A percentile compares a stretch with the other conserved stretches of the same genome.
phyloP scores from a whole-genome alignment of 352 stramenopile genomes.

The Peronospora belbahrii region DNA sequence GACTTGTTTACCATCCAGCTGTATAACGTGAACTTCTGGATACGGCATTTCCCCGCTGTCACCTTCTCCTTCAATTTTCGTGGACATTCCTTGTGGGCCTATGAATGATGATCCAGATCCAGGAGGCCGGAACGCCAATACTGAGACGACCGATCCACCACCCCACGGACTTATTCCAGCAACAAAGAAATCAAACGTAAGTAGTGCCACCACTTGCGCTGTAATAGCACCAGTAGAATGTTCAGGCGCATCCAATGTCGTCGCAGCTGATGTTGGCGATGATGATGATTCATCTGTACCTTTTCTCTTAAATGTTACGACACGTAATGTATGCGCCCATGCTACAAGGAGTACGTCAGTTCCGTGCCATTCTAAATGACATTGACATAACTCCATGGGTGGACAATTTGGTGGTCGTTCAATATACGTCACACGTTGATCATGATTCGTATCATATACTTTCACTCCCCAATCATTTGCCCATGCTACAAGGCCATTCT shows the following conservation, averaged over 20 bases:
- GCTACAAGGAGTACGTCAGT: constrained; percentile 54
- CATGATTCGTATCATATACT: constrained; percentile 68
- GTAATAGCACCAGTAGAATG: constrained; percentile 29
- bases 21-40: constrained; percentile 82
- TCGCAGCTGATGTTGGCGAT: constrained; percentile 31
- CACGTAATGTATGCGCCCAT: constrained; percentile 70
- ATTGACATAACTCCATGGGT: constrained; percentile 75
- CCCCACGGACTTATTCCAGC: constrained; percentile 66
- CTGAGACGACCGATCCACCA: constrained; percentile 40
- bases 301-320: constrained; percentile 61
- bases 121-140: constrained; percentile 66
- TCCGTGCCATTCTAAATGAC: constrained; percentile 71
- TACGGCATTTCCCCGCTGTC: constrained; percentile 67
- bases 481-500: constrained; percentile 69
- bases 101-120: constrained; percentile 27
- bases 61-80: constrained; percentile 61
- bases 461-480: constrained; percentile 85
- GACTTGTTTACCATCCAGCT: constrained; percentile 83
- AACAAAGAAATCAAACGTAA: constrained; percentile 83
- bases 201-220: constrained; percentile 58
- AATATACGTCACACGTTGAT: constrained; percentile 77
- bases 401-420: constrained; percentile 71
- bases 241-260: constrained; percentile 20
- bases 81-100: constrained; percentile 22
- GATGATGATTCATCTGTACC: constrained; percentile 17